phyloP scores from a whole-genome alignment of 2,329 filamentous ascomycete genomes.

The Fusarium agapanthi region DNA sequence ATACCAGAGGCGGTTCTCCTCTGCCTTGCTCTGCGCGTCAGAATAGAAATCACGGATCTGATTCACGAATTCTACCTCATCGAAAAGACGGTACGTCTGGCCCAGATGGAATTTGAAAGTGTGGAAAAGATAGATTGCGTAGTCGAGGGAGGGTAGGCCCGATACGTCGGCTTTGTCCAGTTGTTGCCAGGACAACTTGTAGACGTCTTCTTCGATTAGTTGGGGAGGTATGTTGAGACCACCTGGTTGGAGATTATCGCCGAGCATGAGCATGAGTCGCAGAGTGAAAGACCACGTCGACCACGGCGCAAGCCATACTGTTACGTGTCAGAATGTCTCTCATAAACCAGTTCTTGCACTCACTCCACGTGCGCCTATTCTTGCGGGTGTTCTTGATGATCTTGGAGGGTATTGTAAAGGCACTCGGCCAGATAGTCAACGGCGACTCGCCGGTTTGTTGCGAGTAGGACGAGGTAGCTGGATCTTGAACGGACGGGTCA shows the following conservation, averaged over 20 bases:
- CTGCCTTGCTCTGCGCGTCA: slow-evolving; percentile 29
- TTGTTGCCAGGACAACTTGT: slow-evolving; percentile 36
- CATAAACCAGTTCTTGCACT: neutral
- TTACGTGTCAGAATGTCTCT: neutral
- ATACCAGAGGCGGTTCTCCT: slow-evolving; percentile 53
- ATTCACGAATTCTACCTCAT: slow-evolving; percentile 44
- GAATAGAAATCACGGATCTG: slow-evolving; percentile 41
- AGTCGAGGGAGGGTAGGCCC: slow-evolving; percentile 47
- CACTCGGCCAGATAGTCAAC: slow-evolving; percentile 43
- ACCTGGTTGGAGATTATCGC: slow-evolving; percentile 42
- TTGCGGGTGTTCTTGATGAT: slow-evolving; percentile 43
- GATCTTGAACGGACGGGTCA: slow-evolving; percentile 2
- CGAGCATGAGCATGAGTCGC: slow-evolving; percentile 45
- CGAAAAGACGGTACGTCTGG: slow-evolving; percentile 48
- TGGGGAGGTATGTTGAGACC: slow-evolving; percentile 30
- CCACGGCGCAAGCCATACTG: slow-evolving; percentile 45
- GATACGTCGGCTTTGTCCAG: slow-evolving; percentile 42
- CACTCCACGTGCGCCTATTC: slow-evolving; percentile 50
- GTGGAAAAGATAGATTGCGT: slow-evolving; percentile 46
- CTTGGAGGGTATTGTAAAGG: slow-evolving; percentile 42
- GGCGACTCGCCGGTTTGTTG: slow-evolving; percentile 16
- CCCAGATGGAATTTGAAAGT: slow-evolving; percentile 51
- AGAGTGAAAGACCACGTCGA: slow-evolving; percentile 49
- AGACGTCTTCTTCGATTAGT: slow-evolving; percentile 43
- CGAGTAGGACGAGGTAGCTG: neutral